phyloP scores from a whole-genome alignment of 257 asterid species.

The Scutellaria minor region DNA sequence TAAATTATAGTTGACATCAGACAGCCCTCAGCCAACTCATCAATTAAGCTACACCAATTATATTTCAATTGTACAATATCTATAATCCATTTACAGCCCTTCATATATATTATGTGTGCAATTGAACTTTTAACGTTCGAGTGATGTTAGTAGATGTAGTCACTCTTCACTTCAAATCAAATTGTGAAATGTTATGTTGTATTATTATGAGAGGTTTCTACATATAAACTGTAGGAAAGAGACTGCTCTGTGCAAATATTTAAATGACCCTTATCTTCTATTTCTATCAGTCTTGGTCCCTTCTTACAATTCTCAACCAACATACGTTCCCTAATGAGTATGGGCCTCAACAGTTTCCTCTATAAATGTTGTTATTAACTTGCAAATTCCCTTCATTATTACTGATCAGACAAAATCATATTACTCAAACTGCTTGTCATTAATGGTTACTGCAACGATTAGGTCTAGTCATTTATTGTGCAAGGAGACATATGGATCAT shows the following conservation, averaged over 20 bases:
- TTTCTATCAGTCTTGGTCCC: slow-evolving; percentile 36
- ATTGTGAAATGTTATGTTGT: neutral
- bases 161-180: slow-evolving; percentile 3
- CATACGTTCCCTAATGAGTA: slow-evolving; percentile 17
- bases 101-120: too few species aligned
- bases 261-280: slow-evolving; percentile 17
- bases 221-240: slow-evolving; percentile 40
- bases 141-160: neutral
- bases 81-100: too few species aligned
- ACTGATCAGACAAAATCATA: slow-evolving; percentile 27
- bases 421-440: neutral
- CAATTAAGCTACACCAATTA: too few species aligned
- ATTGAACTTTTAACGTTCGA: too few species aligned
- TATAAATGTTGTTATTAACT: neutral
- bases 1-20: too few species aligned
- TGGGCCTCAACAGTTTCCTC: slow-evolving; percentile 30
- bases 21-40: too few species aligned
- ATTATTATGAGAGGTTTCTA: slow-evolving; percentile 17
- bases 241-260: slow-evolving; percentile 22
- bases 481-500: slow-evolving; percentile 25
- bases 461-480: slow-evolving; percentile 34
- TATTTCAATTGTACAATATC: too few species aligned
- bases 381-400: neutral
- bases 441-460: slow-evolving; percentile 22
- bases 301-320: slow-evolving; percentile 12